Percentiles rank a stretch among this genome's conserved stretches.
phyloP scores from a whole-genome alignment of 176 grass and related monocot genomes.

The Avena atlantica region DNA sequence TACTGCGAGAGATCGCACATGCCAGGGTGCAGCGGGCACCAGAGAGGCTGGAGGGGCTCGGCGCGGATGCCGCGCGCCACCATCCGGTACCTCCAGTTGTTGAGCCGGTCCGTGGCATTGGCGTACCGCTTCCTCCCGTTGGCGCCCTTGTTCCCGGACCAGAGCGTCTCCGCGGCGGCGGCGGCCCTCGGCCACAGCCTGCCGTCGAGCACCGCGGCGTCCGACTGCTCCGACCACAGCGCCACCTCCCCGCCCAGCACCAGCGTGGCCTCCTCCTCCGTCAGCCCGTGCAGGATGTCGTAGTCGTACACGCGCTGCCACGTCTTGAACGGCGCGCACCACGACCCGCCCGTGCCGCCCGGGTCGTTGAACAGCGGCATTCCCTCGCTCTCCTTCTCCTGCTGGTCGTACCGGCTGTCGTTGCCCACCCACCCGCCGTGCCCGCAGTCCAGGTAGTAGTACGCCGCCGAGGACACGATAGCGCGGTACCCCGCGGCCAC shows the following conservation, averaged over 20 bases:
- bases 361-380: constrained; percentile 82
- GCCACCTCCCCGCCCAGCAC: constrained; percentile 93
- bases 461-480: constrained; percentile 81
- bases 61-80: constrained; percentile 82
- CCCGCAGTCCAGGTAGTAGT: constrained; percentile 99
- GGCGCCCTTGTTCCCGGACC: constrained; percentile 84
- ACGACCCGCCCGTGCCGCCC: constrained; percentile 83
- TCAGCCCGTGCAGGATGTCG: constrained; percentile 91
- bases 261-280: constrained; percentile 58
- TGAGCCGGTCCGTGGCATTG: constrained; percentile 71
- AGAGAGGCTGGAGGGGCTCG: constrained; percentile 85
- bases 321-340: constrained; percentile 94
- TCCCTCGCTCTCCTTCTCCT: constrained; percentile 68
- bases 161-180: constrained; percentile 78
- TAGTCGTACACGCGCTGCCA: constrained; percentile 99
- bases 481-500: constrained; percentile 77
- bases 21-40: constrained; percentile 70
- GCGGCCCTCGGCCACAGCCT: constrained; percentile 81
- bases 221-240: constrained; percentile 93
- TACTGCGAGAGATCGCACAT: constrained; percentile 84
- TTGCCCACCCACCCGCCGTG: constrained; percentile 89
- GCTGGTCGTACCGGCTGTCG: constrained; percentile 91
- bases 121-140: constrained; percentile 77
- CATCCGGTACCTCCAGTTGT: constrained; percentile 83
- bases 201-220: constrained; percentile 70